A percentile compares a stretch with the other conserved stretches of the same genome.
Evolutionary conservation across 2,329 filamentous ascomycete genomes (phyloP).

Genomic region (Epichloe bromicola): DNA sequence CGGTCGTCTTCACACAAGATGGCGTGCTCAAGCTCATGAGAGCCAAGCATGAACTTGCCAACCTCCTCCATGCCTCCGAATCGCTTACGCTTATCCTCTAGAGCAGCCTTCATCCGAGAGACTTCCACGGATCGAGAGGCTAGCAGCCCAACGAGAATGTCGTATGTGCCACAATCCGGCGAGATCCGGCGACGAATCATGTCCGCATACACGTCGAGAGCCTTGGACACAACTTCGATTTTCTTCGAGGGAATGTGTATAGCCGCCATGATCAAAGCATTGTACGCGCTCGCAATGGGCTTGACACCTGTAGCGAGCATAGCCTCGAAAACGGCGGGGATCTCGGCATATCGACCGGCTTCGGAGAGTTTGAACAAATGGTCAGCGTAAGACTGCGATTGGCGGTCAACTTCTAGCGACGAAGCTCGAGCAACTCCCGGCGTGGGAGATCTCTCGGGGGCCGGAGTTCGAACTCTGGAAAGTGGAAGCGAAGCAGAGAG

Average conservation of each 20-base stretch:
- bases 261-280: slow-evolving; percentile 73
- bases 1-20: slow-evolving; percentile 82
- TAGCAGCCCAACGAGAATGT: slow-evolving; percentile 72
- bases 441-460: slow-evolving; percentile 26
- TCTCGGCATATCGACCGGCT: slow-evolving; percentile 66
- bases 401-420: slow-evolving; percentile 48
- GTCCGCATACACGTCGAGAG: slow-evolving; percentile 87
- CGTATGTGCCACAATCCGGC: slow-evolving; percentile 76
- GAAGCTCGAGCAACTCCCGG: slow-evolving; percentile 40
- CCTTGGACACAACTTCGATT: slow-evolving; percentile 78
- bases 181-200: slow-evolving; percentile 79
- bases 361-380: slow-evolving; percentile 65
- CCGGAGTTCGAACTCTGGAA: slow-evolving; percentile 29
- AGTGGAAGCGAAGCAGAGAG: slow-evolving; percentile 26
- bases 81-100: slow-evolving; percentile 72
- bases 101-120: slow-evolving; percentile 52
- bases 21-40: slow-evolving; percentile 74
- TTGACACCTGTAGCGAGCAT: slow-evolving; percentile 74
- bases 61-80: slow-evolving; percentile 77
- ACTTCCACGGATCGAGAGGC: slow-evolving; percentile 72
- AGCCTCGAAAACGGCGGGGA: slow-evolving; percentile 80
- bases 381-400: slow-evolving; percentile 60
- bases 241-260: slow-evolving; percentile 69
- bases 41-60: slow-evolving; percentile 78
- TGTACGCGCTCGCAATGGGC: slow-evolving; percentile 80